Evolutionary conservation across 257 asterid species (phyloP), one percentile per base, ranked within the genome.

Genomic region (Nicotiana otophora): DNA sequence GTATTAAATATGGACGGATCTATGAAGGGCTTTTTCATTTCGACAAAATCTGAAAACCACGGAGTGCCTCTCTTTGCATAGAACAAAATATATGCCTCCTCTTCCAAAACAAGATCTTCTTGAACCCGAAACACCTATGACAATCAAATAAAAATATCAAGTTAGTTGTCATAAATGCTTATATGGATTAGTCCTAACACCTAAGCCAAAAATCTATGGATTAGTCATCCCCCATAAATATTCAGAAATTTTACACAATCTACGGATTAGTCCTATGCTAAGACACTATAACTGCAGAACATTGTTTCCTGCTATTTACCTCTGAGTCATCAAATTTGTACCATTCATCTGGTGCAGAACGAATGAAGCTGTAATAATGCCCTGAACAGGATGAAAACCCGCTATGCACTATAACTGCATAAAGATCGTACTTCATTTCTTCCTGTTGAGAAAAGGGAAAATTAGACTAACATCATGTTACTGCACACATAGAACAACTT

Each of bases 81-180:
- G 77, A 94, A 91, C 48, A 96, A 91, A 81, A 96, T 87, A 83
- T 96, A 96, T 1, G 99, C 98, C 83, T 92, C 92, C 87, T 93
- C 94, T 53, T 90, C 74, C 53, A 93, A 89, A 82, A 94, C 98
- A 78, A 39, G 48, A 55, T 86, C 90, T 89, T 94, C 93, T 61
- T 60, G 55, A 83, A 90, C 98, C 86, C 82, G 68, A 81, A 2
- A 1, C 28, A 65, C 65, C 83, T 81, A 19, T 4, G 20, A 81
- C 12, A 39, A 64, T 62, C 33, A 5, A 46, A 65, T 39, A 67
- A 48, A 36, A 10, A 9, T 26, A 65, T 46, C 46, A 64, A 64
- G 10, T 81, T 28, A 65, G 83, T 46, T 30, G 15, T 42, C 61
- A 3, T 72, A 62, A 20, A 62, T 62, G 33, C 4, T 23, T 62